Evolutionary conservation across 306 rosid genomes (phyloP).

Genomic region (Hylodesmum podocarpum): DNA sequence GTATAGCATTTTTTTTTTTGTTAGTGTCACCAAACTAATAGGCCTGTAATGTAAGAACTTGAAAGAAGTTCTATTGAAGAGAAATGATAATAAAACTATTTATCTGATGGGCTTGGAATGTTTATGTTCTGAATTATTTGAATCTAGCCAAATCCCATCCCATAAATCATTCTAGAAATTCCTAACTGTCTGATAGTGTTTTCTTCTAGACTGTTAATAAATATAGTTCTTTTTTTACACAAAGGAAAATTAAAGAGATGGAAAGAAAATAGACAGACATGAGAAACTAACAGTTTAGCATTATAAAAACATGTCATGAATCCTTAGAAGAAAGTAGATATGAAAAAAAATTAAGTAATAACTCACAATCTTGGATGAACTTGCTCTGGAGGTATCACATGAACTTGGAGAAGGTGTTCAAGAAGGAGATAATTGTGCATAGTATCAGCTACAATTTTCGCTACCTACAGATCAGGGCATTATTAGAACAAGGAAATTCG

Average conservation of each 20-base stretch:
- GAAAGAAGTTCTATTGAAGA: background rate
- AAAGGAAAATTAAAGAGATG: background rate
- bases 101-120: background rate
- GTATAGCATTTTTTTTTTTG: no score
- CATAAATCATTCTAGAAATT: background rate
- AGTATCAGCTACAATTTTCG: slow-evolving; percentile 80
- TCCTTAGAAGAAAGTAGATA: background rate
- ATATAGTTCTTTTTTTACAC: background rate
- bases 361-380: slow-evolving; percentile 82
- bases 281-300: background rate
- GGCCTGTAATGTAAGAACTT: background rate
- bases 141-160: background rate
- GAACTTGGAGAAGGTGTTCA: slow-evolving; percentile 78
- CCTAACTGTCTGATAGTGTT: background rate
- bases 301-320: background rate
- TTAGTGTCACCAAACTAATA: background rate
- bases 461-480: slow-evolving; percentile 57
- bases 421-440: slow-evolving; percentile 88
- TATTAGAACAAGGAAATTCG: slow-evolving; percentile 10
- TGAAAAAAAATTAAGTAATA: background rate
- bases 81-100: background rate
- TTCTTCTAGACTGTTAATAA: background rate
- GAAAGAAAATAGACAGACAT: background rate
- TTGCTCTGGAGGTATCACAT: slow-evolving; percentile 62
- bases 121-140: background rate